Percentiles rank a stretch among this genome's conserved stretches.
Evolutionary conservation across 306 rosid genomes (phyloP).

Genomic region (Rubus parviflorus): DNA sequence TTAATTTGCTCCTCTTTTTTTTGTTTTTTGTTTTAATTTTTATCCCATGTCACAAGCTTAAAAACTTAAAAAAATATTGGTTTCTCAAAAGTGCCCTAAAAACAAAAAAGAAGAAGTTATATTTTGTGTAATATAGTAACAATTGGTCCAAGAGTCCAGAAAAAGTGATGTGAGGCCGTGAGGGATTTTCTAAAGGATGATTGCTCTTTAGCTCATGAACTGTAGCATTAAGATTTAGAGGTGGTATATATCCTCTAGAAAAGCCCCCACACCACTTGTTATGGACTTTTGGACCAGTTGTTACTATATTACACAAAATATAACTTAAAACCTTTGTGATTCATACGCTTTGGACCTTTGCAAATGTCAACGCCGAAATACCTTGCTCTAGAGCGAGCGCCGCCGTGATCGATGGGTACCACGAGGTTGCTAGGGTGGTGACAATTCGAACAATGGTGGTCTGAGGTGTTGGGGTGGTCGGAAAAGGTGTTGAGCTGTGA

Average conservation of each 20-base stretch:
- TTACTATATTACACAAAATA: not conserved
- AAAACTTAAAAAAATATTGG: not conserved
- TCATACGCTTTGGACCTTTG: not conserved
- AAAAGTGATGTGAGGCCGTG: constrained; percentile 3
- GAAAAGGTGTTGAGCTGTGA: too few relatives aligned
- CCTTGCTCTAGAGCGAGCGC: too few relatives aligned
- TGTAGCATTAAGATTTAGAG: not conserved
- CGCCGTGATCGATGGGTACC: too few relatives aligned
- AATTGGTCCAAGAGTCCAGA: not conserved
- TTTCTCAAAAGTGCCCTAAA: not conserved
- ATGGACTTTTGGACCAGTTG: not conserved
- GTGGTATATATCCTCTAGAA: not conserved
- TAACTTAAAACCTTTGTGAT: too few relatives aligned
- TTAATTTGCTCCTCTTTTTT: not conserved
- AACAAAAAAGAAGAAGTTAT: not conserved
- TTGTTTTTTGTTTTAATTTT: not conserved
- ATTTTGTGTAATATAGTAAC: not conserved
- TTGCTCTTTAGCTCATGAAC: not conserved
- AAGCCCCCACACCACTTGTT: not conserved
- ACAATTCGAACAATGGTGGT: too few relatives aligned
- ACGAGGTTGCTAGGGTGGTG: too few relatives aligned
- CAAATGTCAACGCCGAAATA: too few relatives aligned
- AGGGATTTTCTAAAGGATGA: not conserved
- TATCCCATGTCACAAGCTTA: not conserved
- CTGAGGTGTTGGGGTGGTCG: too few relatives aligned